phyloP scores from a whole-genome alignment of 768 basidiomycete species.

The Suillus hirtellus region DNA sequence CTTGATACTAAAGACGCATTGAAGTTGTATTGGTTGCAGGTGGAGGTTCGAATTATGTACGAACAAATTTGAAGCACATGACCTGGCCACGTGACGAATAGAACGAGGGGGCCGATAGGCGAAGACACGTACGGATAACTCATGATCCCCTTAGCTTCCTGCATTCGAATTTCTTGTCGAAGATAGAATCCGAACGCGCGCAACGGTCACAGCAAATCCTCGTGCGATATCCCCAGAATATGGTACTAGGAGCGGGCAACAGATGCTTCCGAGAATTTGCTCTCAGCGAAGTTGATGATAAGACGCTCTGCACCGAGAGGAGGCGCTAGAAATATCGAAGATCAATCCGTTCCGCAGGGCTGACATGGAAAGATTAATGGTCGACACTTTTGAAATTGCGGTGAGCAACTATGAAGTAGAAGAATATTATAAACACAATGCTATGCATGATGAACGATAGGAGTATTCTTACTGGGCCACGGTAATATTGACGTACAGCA shows the following conservation, averaged over 20 bases:
- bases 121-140: not conserved
- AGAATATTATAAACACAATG: not conserved
- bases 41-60: not conserved
- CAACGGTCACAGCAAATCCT: not conserved
- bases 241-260: not conserved
- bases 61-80: not conserved
- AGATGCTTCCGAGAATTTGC: not conserved
- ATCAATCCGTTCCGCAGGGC: not conserved
- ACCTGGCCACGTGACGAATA: not conserved
- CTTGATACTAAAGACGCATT: not conserved
- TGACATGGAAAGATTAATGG: not conserved
- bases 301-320: not conserved
- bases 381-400: not conserved
- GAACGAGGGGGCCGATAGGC: not conserved
- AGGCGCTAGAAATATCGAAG: not conserved
- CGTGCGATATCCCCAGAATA: no score
- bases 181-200: not conserved
- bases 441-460: no score
- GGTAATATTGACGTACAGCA: not conserved
- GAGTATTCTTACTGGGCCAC: not conserved
- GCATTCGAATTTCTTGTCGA: not conserved
- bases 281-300: not conserved
- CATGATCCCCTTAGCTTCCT: not conserved
- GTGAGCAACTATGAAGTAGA: not conserved
- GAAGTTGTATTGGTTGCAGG: not conserved